Evolutionary conservation across 106 monocot genomes (phyloP).

Genomic region (Dendrobium nobile): DNA sequence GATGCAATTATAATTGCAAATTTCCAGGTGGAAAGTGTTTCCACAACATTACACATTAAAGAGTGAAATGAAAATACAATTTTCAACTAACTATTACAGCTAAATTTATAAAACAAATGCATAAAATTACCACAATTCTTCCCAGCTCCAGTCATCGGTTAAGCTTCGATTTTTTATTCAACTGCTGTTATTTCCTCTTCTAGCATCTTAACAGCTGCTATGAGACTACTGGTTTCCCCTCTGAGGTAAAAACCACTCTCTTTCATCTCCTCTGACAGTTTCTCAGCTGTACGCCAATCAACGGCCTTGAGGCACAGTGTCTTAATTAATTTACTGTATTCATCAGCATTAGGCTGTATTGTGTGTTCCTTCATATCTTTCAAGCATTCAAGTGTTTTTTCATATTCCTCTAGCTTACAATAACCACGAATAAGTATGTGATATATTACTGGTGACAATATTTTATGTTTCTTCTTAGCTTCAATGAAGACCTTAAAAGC

Average conservation of each 20-base stretch:
- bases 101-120: background rate
- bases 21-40: background rate
- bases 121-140: background rate
- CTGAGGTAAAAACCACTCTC: conserved; percentile 53
- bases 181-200: conserved; percentile 47
- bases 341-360: conserved; percentile 60
- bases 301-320: conserved; percentile 72
- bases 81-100: background rate
- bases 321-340: conserved; percentile 74
- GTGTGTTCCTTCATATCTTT: conserved; percentile 74
- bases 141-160: background rate
- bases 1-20: background rate
- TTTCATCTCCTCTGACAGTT: conserved; percentile 72
- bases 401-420: conserved; percentile 72
- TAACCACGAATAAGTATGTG: conserved; percentile 87
- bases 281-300: conserved; percentile 82
- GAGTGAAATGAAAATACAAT: background rate
- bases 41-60: background rate
- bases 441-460: conserved; percentile 52
- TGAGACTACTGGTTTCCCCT: conserved; percentile 48
- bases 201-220: conserved; percentile 65
- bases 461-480: conserved; percentile 65
- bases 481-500: conserved; percentile 57
- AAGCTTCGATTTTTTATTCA: conserved; percentile 20
- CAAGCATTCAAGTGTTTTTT: conserved; percentile 66